Evolutionary conservation across 768 basidiomycete genomes (phyloP).

Genomic region (Guyanaporus albipodus): DNA sequence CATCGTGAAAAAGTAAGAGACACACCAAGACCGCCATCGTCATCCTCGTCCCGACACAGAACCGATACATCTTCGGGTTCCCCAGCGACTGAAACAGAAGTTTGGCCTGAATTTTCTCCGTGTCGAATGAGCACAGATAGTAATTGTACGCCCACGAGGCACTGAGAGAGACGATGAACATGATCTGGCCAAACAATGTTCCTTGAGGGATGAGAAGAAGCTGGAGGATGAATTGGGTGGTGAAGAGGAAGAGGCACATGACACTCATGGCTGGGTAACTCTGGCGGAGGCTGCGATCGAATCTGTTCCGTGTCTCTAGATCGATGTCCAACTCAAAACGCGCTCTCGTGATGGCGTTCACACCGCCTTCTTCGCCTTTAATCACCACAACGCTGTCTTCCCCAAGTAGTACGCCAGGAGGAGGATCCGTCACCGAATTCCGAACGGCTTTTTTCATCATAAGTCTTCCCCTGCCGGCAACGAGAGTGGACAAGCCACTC

Average conservation of each 20-base stretch:
- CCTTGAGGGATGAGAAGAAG: conserved; percentile 32
- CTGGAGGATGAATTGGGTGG: conserved; percentile 29
- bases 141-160: conserved; percentile 32
- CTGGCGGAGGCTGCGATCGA: not conserved
- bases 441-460: conserved; percentile 13
- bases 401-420: conserved; percentile 22
- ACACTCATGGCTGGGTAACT: conserved; percentile 9
- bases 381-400: conserved; percentile 21
- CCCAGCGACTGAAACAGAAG: conserved; percentile 14
- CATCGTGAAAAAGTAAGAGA: conserved; percentile 16
- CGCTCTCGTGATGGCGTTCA: conserved; percentile 27
- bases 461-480: conserved; percentile 24
- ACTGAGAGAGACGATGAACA: conserved; percentile 28
- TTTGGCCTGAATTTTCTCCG: conserved; percentile 20
- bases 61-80: conserved; percentile 11
- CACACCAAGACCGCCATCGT: conserved; percentile 20
- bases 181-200: conserved; percentile 30
- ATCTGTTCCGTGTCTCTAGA: not conserved
- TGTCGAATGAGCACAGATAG: conserved; percentile 32
- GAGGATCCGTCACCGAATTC: conserved; percentile 15
- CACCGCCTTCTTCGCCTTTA: conserved; percentile 21
- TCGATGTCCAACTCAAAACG: conserved; percentile 20
- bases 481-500: conserved; percentile 25
- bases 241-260: conserved; percentile 25
- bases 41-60: conserved; percentile 13